phyloP scores from a whole-genome alignment of 768 basidiomycete genomes.

The Mrakia frigida region DNA sequence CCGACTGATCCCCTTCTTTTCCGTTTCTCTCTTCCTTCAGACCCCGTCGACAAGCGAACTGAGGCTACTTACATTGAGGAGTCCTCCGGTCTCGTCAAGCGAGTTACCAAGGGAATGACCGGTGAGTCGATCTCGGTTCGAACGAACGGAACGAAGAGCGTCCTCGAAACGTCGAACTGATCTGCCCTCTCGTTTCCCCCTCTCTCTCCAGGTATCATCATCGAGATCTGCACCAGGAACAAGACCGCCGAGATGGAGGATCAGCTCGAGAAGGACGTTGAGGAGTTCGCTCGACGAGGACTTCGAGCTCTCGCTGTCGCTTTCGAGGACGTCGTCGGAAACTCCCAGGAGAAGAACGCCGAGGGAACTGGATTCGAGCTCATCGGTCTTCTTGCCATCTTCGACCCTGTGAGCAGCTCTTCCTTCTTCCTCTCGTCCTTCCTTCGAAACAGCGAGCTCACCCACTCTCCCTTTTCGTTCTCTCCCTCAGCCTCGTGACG shows the following conservation, averaged over 20 bases:
- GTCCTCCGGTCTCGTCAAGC: constrained; percentile 90
- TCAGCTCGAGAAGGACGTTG: constrained; percentile 86
- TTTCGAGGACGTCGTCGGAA: constrained; percentile 81
- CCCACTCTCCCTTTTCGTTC: background rate
- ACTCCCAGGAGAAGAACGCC: constrained; percentile 60
- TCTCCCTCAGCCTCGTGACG: constrained; percentile 64
- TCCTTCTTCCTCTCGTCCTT: background rate
- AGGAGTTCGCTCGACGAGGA: constrained; percentile 92
- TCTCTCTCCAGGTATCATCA: constrained; percentile 41
- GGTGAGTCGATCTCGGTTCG: constrained; percentile 46
- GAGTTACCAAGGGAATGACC: constrained; percentile 99
- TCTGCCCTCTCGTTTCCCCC: background rate
- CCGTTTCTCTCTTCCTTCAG: background rate
- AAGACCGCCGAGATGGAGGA: constrained; percentile 90
- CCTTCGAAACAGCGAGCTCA: background rate
- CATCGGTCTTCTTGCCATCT: constrained; percentile 93
- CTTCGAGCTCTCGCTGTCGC: constrained; percentile 96
- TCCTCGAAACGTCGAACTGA: too few relatives aligned
- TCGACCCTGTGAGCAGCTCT: constrained; percentile 61
- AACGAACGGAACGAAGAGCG: too few relatives aligned
- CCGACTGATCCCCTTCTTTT: background rate
- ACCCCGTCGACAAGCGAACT: constrained; percentile 98
- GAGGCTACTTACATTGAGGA: constrained; percentile 97
- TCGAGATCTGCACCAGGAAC: constrained; percentile 94
- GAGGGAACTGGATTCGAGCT: constrained; percentile 97